A percentile compares a stretch with the other conserved stretches of the same genome.
Conservation (phyloP, 805 yeast genomes). For the Candida silvicultrix region DNA sequence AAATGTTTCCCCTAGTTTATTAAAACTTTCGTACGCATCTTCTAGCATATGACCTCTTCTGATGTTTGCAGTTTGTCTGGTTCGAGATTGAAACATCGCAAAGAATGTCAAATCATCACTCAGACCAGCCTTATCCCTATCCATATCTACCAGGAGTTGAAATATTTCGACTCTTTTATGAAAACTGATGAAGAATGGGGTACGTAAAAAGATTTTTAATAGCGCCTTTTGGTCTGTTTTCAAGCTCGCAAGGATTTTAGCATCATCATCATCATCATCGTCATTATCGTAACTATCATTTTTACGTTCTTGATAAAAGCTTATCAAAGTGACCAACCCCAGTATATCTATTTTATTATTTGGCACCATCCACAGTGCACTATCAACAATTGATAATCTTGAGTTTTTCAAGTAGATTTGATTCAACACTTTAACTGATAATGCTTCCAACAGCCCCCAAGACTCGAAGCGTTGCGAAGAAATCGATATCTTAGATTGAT, state of each 20-base stretch:
- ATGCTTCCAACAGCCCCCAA: slow-evolving; percentile 18
- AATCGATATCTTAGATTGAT: slow-evolving; percentile 10
- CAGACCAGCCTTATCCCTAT: slow-evolving; percentile 30
- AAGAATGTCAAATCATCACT: slow-evolving; percentile 2
- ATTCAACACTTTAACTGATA: slow-evolving; percentile 48
- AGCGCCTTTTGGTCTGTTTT: slow-evolving; percentile 22
- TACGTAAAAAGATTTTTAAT: slow-evolving; percentile 46
- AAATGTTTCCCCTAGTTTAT: slow-evolving; percentile 45
- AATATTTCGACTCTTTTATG: slow-evolving; percentile 67
- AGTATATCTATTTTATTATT: slow-evolving; percentile 24
- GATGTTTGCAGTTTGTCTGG: slow-evolving; percentile 40
- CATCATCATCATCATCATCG: slow-evolving; percentile 19
- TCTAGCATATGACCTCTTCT: slow-evolving; percentile 65
- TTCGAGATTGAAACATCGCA: slow-evolving; percentile 12
- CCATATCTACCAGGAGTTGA: slow-evolving; percentile 53
- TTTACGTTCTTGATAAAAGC: slow-evolving; percentile 36
- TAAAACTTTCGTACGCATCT: slow-evolving; percentile 65
- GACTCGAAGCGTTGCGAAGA: neutral
- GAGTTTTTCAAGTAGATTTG: slow-evolving; percentile 63
- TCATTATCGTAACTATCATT: slow-evolving; percentile 16
- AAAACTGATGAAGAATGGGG: slow-evolving; percentile 81
- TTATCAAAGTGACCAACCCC: slow-evolving; percentile 30
- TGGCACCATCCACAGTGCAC: slow-evolving; percentile 48
- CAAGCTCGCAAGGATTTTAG: slow-evolving; percentile 5
- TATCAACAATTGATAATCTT: slow-evolving; percentile 46